Base-by-base conservation (phyloP, 441 rosid species). In the Rhodomyrtus psidioides region DNA sequence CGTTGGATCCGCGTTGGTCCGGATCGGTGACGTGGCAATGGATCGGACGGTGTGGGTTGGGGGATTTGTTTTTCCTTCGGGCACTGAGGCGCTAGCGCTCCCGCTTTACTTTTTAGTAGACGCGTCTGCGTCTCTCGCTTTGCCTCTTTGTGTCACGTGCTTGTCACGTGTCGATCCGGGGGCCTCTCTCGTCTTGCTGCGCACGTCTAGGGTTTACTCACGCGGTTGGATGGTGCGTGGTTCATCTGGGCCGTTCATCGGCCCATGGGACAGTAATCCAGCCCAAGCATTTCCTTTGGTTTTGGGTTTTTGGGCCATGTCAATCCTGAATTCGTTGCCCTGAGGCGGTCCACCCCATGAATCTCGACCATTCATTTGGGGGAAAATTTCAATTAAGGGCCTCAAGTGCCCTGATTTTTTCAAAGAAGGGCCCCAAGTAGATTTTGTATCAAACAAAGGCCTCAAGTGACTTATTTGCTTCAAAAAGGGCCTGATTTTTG, bases 11-110 rank as follows among this genome's bases (percentile, higher is more conserved):
- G 83, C 58, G 42, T 82, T 49, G 84, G 93, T 90, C 93, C 91
- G 92, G 96, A 95, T 94, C 12, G 90, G 0, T 94, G 96, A 95
- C 93, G 94, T 95, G 97, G 92, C 30, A 15, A 6, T 0, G 12
- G 42, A 96, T 93, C 94, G 79, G 60, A 94, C 95, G 95, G 98
- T 84, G 42, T 9, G 51, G 15, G 70, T 85, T 54, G 85, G 79
- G 87, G 88, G 86, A 89, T 91, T 87, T 86, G 90, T 88, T 84
- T 89, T 89, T 90, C 87, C 85, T 59, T 87, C 53, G 89, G 82
- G 76, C 87, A 84, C 86, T 81, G 93, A 91, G 92, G 93, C 92
- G 46, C 34, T 34, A 34, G 34, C 34, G 89, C 92, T 84, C 86
- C 26, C 16, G 44, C 60, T n/a, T 56, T 2, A 65, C 79, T 70